Percentiles rank a stretch among this genome's conserved stretches.
phyloP scores from a whole-genome alignment of 345 rosid genomes.

The Gossypium herbaceum region DNA sequence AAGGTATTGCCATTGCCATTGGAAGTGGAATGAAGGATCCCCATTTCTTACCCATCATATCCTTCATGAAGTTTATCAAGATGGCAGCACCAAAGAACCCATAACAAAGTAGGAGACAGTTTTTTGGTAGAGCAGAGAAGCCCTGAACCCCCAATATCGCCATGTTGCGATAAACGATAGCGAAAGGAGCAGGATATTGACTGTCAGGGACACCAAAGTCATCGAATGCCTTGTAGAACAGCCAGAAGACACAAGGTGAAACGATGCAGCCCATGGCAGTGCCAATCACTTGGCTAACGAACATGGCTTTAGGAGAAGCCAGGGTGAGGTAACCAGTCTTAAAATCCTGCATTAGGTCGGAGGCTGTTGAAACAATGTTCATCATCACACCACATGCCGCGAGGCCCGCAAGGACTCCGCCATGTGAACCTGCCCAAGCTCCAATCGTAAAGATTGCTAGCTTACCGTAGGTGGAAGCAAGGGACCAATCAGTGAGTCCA shows the following conservation, averaged over 20 bases:
- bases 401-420: slow-evolving; percentile 73
- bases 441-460: slow-evolving; percentile 69
- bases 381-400: slow-evolving; percentile 92
- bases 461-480: slow-evolving; percentile 81
- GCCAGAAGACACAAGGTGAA: slow-evolving; percentile 77
- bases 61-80: slow-evolving; percentile 47
- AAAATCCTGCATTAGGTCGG: slow-evolving; percentile 81
- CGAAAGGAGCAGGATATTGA: slow-evolving; percentile 65
- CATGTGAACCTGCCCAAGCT: slow-evolving; percentile 70
- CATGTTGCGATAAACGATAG: slow-evolving; percentile 51
- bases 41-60: slow-evolving; percentile 32
- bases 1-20: slow-evolving; percentile 91
- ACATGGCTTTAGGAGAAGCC: slow-evolving; percentile 74
- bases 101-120: slow-evolving; percentile 62
- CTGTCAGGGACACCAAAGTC: slow-evolving; percentile 49
- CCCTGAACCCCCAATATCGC: slow-evolving; percentile 71
- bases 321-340: slow-evolving; percentile 87
- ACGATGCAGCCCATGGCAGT: slow-evolving; percentile 83
- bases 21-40: slow-evolving; percentile 62
- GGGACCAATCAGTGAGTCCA: slow-evolving; percentile 86
- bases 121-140: slow-evolving; percentile 61
- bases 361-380: slow-evolving; percentile 83
- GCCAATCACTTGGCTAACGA: slow-evolving; percentile 71
- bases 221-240: slow-evolving; percentile 65
- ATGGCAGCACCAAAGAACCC: slow-evolving; percentile 57